Evolutionary conservation across 202 grass and related monocot genomes (phyloP), one percentile per base, ranked within the genome.

Genomic region (Carex sylvatica): DNA sequence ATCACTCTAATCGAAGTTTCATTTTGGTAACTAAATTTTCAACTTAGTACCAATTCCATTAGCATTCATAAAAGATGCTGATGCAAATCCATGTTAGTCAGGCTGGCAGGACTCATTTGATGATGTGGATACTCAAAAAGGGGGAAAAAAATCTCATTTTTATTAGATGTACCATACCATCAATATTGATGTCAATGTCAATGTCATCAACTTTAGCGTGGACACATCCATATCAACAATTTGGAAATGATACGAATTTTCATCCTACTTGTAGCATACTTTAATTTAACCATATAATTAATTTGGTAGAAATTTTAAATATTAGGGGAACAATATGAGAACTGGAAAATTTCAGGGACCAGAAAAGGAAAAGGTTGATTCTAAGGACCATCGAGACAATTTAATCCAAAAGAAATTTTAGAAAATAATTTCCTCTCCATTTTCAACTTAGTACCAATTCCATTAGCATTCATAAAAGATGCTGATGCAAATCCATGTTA

Each of bases 21-120:
- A 67, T 78, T 65, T 70, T 86, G 49, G 69, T 58, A 1, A 18
- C 58, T 33, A 61, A 46, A 33, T 63, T 60, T 63, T 86, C 74
- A 77, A 77, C 6, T 58, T 58, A 35, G n/a, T 19, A 58, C 51
- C 52, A 76, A 76, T 56, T 77, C 28, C 73, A 55, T 20, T 74
- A 28, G 35, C 26, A 56, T 31, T 58, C 26, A 35, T 35, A 35
- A 56, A 58, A 12, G 35, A 58, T 54, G 47, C 24, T 30, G 24
- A 56, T n/a, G 16, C 11, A n/a, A 35, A 74, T 54, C 13, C 47
- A 74, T 54, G 14, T 54, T 54, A 74, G 22, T 77, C 73, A 11
- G 26, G 1, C 72, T 31, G 51, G 6, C 15, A 55, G 26, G 10
- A 31, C 7, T 76, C 2, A 55, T 7, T 72, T 73, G 12, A 44